Base-by-base conservation (phyloP, 2,329 filamentous ascomycete species). In the Xylariales sp. region DNA sequence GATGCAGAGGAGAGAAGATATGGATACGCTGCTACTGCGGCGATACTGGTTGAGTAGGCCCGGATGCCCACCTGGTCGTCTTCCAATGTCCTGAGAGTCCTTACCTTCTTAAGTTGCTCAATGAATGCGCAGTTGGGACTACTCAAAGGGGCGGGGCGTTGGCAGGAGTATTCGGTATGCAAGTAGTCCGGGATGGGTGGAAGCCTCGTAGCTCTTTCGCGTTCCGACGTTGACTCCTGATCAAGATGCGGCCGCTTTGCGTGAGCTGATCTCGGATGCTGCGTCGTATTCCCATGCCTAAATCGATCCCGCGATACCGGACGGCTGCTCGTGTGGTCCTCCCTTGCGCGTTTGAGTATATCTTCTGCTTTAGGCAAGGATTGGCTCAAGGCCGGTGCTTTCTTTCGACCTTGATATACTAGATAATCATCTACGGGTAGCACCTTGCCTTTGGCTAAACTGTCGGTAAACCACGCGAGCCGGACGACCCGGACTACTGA, bases 41-140 rank as follows among this genome's bases (percentile, higher is more conserved):
- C 93, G 71, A 98, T 97, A 12, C 91, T 90, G 1, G 91, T 94
- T 36, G 92, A 94, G 77, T 98, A 98, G 0, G 95, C 94, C 56
- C 93, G 88, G 0, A 94, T 89, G 1, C 93, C 93, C 66, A 97
- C 89, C 54, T 91, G 85, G 73, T 97, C 94, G 8, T 89, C 88
- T 0, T 86, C 89, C 1, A 97, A 83, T 16, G 88, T 84, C 28
- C 95, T 87, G 2, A 90, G 85, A 1, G 87, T 88, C 53, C 91
- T 88, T 71, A 98, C 93, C 67, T 91, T 90, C 72, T 89, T 87
- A 5, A 99, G 84, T 68, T 92, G 85, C 0, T 86, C 80, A 49
- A 97, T 88, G 77, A 99, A 98, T 0, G 79, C 79, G 49, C 88
- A 84, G 73, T 98, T 98, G 0, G 92, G 91, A 0, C 89, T 84